phyloP scores from a whole-genome alignment of 306 rosid species.

The Dicorynia guianensis region DNA sequence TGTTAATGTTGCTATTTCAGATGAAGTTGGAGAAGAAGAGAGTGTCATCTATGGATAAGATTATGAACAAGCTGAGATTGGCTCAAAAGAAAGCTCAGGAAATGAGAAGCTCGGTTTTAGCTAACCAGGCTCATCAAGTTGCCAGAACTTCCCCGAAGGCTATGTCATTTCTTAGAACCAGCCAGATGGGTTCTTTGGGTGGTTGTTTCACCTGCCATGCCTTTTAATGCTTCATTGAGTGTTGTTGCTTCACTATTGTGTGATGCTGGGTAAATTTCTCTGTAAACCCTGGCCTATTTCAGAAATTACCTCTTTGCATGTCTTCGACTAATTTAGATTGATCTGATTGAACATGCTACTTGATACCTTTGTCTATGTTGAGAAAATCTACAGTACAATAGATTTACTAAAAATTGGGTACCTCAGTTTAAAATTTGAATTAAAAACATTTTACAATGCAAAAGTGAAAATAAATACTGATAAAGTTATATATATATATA shows the following conservation, averaged over 20 bases:
- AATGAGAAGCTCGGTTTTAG: constrained; percentile 77
- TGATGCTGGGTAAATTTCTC: constrained; percentile 57
- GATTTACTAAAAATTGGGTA: too few species aligned
- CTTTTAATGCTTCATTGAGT: constrained; percentile 53
- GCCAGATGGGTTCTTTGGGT: constrained; percentile 77
- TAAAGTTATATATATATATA: too few species aligned
- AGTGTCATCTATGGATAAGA: constrained; percentile 93
- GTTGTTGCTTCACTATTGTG: constrained; percentile 39
- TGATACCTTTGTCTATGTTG: not conserved
- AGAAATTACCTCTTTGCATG: constrained; percentile 18
- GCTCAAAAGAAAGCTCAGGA: constrained; percentile 96
- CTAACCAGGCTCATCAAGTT: constrained; percentile 67
- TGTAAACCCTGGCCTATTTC: constrained; percentile 22
- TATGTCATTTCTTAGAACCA: constrained; percentile 57
- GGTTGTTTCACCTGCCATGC: constrained; percentile 92
- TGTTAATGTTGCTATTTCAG: constrained; percentile 50
- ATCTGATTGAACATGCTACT: constrained; percentile 18
- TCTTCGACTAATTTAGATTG: constrained; percentile 9
- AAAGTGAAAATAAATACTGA: too few species aligned
- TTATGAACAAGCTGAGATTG: constrained; percentile 82
- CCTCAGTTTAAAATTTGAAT: too few species aligned
- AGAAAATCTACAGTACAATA: too few species aligned
- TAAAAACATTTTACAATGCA: too few species aligned
- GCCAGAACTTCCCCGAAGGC: constrained; percentile 61
- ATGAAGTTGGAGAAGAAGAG: constrained; percentile 97